phyloP scores from a whole-genome alignment of 805 yeast species.

The Vanderwaltozyma tropicalis region DNA sequence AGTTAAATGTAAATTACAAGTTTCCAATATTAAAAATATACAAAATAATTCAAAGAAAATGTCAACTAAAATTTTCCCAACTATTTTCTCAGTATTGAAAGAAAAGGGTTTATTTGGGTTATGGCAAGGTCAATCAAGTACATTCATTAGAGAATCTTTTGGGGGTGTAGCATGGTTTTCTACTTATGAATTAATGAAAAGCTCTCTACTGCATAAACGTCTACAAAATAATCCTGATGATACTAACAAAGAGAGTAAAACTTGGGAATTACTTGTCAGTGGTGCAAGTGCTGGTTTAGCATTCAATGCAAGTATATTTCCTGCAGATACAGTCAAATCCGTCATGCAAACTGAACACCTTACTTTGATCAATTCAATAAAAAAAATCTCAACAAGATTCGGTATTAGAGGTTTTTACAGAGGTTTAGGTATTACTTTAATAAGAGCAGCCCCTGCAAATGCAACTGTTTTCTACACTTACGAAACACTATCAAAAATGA shows the following conservation, averaged over 20 bases:
- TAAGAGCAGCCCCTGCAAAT: slow-evolving; percentile 81
- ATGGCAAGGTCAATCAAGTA: slow-evolving; percentile 82
- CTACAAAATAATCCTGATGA: slow-evolving; percentile 12
- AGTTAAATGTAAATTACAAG: slow-evolving; percentile 81
- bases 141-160: slow-evolving; percentile 70
- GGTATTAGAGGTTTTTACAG: slow-evolving; percentile 70
- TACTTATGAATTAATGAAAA: slow-evolving; percentile 55
- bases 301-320: slow-evolving; percentile 72
- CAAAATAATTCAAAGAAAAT: background rate
- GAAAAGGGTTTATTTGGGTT: slow-evolving; percentile 58
- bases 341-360: slow-evolving; percentile 49
- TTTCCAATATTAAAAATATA: slow-evolving; percentile 28
- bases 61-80: slow-evolving; percentile 27
- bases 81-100: slow-evolving; percentile 34
- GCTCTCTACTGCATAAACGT: slow-evolving; percentile 20
- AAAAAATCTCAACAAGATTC: slow-evolving; percentile 35
- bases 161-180: slow-evolving; percentile 96
- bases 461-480: slow-evolving; percentile 77
- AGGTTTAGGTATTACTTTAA: slow-evolving; percentile 73
- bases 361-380: slow-evolving; percentile 36
- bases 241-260: slow-evolving; percentile 24
- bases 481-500: slow-evolving; percentile 37
- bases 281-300: slow-evolving; percentile 84
- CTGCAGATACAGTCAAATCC: slow-evolving; percentile 84
- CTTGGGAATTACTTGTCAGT: slow-evolving; percentile 51